Base-by-base conservation (phyloP, 164 flowering plant species). In the Vitis rupestris region DNA sequence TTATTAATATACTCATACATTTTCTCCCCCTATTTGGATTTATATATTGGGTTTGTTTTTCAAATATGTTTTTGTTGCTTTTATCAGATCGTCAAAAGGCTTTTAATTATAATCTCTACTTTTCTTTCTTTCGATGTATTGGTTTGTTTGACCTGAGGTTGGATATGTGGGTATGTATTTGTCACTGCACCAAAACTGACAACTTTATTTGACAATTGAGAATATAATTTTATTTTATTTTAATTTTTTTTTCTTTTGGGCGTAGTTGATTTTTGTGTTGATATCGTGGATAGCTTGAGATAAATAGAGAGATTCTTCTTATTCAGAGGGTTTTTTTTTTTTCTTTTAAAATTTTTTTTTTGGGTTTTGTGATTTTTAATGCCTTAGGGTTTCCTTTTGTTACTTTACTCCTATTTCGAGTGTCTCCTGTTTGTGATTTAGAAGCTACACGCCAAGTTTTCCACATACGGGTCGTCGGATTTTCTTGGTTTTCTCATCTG, bases 321-420 rank as follows among this genome's bases (percentile, higher is more conserved):
- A 65, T 53, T 19, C 15, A 10, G n/a, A 29, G 56, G 16, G 58
- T 2, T 37, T 11, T 27, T 53, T 65, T 65, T 53, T 7, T 66
- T 55, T 31, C 4, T 7, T 57, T 49, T 19, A 15, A 44, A 9
- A 8, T 23, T 31, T 50, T 59, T 50, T 59, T 59, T 61, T 15
- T 30, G 60, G 67, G 52, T 57, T 53, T 64, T 63, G 66, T 65
- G 74, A 62, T 68, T 78, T 75, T 70, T 47, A 62, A 64, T 60
- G 69, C 29, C 70, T 1, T 80, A 78, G 83, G 85, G 85, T 76
- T 82, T 74, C 71, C 64, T 75, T 67, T 65, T 70, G 31, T 60
- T 68, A 67, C 70, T 77, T 72, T 74, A 71, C 76, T 62, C 49
- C 48, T 51, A 50, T 55, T 54, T 37, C 29, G 29, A 7, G 14